A percentile compares a stretch with the other conserved stretches of the same genome.
Evolutionary conservation across 441 rosid genomes (phyloP).

Genomic region (Brassica hybrid): DNA sequence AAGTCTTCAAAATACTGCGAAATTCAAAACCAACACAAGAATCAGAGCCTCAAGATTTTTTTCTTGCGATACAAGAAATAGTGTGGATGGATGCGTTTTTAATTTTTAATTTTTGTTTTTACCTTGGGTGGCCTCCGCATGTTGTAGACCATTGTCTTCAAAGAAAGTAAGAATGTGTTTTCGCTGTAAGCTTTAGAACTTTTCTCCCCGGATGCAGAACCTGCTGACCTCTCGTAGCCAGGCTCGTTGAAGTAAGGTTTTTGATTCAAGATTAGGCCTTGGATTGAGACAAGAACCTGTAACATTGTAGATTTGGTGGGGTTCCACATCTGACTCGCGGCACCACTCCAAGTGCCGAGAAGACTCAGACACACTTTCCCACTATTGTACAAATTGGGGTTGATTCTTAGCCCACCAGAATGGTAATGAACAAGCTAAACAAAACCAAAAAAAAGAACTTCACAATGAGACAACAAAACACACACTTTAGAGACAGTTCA

Average conservation of each 20-base stretch:
- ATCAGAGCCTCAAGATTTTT: background rate
- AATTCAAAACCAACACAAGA: background rate
- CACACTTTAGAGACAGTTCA: background rate
- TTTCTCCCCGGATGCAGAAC: background rate
- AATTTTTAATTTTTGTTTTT: background rate
- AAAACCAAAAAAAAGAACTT: background rate
- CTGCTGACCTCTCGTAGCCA: background rate
- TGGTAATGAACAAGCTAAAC: background rate
- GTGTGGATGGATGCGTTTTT: background rate
- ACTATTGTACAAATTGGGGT: background rate
- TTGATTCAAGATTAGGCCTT: background rate
- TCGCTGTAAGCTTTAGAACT: background rate
- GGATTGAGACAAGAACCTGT: background rate
- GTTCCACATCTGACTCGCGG: background rate
- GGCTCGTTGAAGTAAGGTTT: background rate
- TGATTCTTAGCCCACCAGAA: background rate
- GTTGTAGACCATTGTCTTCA: background rate
- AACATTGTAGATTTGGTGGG: background rate
- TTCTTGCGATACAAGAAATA: background rate
- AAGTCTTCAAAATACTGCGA: slow-evolving; percentile 4
- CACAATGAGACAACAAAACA: background rate
- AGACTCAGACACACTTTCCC: background rate
- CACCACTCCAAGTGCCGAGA: background rate
- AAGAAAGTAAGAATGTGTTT: background rate
- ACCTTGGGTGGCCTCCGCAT: background rate